Evolutionary conservation across 345 rosid species (phyloP).

Genomic region (Eucalyptus cloeziana): DNA sequence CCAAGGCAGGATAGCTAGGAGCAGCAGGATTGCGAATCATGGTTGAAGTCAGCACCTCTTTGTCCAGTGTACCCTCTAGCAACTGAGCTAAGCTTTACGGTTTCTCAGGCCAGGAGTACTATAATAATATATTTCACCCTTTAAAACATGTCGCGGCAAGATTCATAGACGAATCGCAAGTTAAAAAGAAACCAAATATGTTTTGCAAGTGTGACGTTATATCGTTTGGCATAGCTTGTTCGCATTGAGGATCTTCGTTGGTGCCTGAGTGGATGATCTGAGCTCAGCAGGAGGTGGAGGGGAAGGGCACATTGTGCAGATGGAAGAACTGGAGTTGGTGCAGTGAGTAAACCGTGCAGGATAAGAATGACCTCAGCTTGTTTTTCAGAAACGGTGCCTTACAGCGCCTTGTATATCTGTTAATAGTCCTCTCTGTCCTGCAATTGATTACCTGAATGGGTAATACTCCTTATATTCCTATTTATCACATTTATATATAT

Average conservation of each 20-base stretch:
- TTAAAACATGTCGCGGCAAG: background rate
- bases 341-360: background rate
- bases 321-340: background rate
- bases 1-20: background rate
- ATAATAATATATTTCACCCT: background rate
- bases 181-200: background rate
- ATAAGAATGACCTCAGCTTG: background rate
- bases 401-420: background rate
- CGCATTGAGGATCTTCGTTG: background rate
- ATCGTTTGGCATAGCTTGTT: background rate
- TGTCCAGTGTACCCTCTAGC: background rate
- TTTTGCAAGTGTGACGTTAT: background rate
- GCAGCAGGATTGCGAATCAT: background rate
- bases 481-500: background rate
- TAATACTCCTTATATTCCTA: background rate
- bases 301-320: background rate
- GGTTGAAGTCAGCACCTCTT: background rate
- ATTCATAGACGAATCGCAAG: background rate
- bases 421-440: background rate
- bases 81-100: background rate
- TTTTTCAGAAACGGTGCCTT: background rate
- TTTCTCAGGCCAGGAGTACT: background rate
- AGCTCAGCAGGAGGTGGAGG: background rate
- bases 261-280: background rate
- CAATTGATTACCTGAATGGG: background rate